Base-by-base conservation (phyloP, 768 basidiomycete species). In the Naganishia antarctica region DNA sequence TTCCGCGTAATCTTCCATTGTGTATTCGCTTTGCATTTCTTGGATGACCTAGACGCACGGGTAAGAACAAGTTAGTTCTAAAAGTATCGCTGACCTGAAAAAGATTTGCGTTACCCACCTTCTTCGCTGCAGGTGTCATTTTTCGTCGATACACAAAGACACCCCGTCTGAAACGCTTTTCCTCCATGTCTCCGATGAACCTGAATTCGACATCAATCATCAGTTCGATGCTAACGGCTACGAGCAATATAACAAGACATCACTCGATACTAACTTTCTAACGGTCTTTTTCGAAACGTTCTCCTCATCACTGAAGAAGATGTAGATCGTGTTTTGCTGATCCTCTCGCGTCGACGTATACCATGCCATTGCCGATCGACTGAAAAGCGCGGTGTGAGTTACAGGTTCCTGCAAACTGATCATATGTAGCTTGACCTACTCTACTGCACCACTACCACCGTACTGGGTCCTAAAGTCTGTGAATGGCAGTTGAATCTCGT, bases 241-340 rank as follows among this genome's bases (percentile, higher is more conserved):
- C 59, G 4, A 37, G 29, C n/a, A n/a, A 28, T 37, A 25, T 25
- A 12, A 16, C 34, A 21, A 29, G 59, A 48, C 18, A 45, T 44
- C 28, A 29, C 28, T 6, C 25, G 31, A 13, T 26, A 82, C 87
- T 61, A 76, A 96, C 94, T 91, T 94, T 80, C 92, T 82, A 91
- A 98, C 97, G 3, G 92, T 91, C 79, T 96, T 94, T 46, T 98
- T 91, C 65, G 92, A 90, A 7, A 98, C 96, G 72, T 90, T 91
- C 77, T 81, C 84, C 78, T 98, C 96, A 48, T 93, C 91, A n/a
- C 91, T 86, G 79, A 94, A 99, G 77, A 89, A 97, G 21, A 98
- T 81, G 71, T 90, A 98, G 71, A 99, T 90, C 69, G 88, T 86
- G 13, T 81, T 79, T 64, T 81, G 80, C 16, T 85, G 84, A 69